These are phyloP conservation scores for Fusarium mexicanum DNA, from an alignment of 2,329 filamentous ascomycete genomes.

Conservation along the genomic window DNA sequence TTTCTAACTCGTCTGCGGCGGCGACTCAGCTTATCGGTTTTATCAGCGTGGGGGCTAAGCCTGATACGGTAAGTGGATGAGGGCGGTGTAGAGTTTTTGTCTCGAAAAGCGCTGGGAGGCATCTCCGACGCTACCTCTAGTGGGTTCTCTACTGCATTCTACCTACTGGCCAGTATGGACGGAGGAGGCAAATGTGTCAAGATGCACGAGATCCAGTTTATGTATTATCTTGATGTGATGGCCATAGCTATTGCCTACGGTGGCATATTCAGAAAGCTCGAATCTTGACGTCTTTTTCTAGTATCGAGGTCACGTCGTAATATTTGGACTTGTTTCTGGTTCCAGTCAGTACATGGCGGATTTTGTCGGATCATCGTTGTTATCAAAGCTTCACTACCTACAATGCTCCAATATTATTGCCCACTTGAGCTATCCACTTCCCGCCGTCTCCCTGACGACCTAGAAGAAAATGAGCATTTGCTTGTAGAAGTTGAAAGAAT, in stretches of 20 bases:
- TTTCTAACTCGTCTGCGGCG: constrained; percentile 29
- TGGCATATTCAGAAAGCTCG: not conserved
- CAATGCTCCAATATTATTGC: constrained; percentile 19
- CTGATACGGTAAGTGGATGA: constrained; percentile 27
- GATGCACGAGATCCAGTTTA: not conserved
- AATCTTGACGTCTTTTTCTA: not conserved
- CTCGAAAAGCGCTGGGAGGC: constrained; percentile 25
- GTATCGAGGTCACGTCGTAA: not conserved
- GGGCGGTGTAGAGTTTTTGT: constrained; percentile 41
- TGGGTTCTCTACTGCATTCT: not conserved
- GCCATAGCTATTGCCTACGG: not conserved
- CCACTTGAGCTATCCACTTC: constrained; percentile 38
- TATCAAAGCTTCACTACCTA: constrained; percentile 14
- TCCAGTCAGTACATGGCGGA: constrained; percentile 13
- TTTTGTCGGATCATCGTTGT: constrained; percentile 31
- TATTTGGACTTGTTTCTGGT: constrained; percentile 13
- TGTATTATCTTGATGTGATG: not conserved
- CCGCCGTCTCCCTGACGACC: constrained; percentile 38
- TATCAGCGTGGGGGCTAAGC: constrained; percentile 41
- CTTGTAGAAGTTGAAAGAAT: not conserved
- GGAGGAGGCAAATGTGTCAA: constrained; percentile 23
- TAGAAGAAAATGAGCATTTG: not conserved
- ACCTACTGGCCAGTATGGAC: not conserved
- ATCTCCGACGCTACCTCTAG: constrained; percentile 28
- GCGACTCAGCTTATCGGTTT: constrained; percentile 48